phyloP scores from a whole-genome alignment of 1,139 yeast genomes.

The Hyphopichia pseudoburtonii region DNA sequence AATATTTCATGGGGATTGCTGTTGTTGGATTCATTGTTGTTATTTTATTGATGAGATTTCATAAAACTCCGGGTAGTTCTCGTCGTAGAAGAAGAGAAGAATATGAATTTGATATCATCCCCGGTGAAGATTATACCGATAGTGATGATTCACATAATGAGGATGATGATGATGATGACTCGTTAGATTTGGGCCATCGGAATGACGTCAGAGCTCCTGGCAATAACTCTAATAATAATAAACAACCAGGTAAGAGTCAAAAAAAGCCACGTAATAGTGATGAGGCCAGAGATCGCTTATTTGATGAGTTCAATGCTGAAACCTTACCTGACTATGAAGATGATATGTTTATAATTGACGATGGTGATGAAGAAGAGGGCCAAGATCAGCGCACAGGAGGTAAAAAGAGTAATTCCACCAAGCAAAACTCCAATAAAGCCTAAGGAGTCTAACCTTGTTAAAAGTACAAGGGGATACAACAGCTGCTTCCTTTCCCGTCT shows the following conservation, averaged over 20 bases:
- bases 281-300: conserved; percentile 41
- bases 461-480: too few relatives aligned
- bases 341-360: conserved; percentile 45
- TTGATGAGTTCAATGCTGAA: conserved; percentile 41
- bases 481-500: too few relatives aligned
- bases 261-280: conserved; percentile 18
- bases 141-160: conserved; percentile 25
- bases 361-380: conserved; percentile 36
- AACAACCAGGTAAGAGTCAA: background rate
- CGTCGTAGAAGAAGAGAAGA: conserved; percentile 71
- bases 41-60: conserved; percentile 52
- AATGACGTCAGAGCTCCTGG: conserved; percentile 15
- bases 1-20: conserved; percentile 60
- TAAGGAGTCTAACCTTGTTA: too few relatives aligned
- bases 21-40: conserved; percentile 59
- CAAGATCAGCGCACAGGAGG: too few relatives aligned
- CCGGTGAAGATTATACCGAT: conserved; percentile 59
- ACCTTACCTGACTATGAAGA: conserved; percentile 40
- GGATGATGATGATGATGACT: conserved; percentile 14
- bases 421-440: too few relatives aligned
- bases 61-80: conserved; percentile 47
- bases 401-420: conserved; percentile 2
- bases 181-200: conserved; percentile 26
- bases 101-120: conserved; percentile 76
- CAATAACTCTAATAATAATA: conserved; percentile 8